These are phyloP conservation scores for Myxozyma monticola DNA, from an alignment of 805 yeast genomes.

Conservation along the genomic window DNA sequence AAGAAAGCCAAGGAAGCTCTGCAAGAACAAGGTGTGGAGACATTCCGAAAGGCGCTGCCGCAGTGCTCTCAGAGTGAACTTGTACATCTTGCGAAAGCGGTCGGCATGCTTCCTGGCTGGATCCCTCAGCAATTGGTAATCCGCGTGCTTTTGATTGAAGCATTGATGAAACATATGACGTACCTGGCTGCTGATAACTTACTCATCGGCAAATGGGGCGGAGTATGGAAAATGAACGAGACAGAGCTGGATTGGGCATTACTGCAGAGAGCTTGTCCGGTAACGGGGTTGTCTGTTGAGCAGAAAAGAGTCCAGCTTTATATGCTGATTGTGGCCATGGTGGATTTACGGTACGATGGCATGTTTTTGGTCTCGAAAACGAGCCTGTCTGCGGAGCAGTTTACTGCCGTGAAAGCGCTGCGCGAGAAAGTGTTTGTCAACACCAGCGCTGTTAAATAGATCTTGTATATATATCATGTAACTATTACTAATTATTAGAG, in stretches of 20 bases:
- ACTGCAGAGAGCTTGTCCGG: slow-evolving; percentile 22
- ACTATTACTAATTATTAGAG: neutral
- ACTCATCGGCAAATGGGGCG: slow-evolving; percentile 45
- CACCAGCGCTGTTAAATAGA: slow-evolving; percentile 1
- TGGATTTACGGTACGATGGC: slow-evolving; percentile 7
- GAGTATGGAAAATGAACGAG: slow-evolving; percentile 48
- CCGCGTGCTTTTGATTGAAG: slow-evolving; percentile 42
- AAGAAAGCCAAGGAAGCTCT: slow-evolving; percentile 1
- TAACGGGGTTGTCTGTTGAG: slow-evolving; percentile 13
- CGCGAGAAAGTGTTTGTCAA: slow-evolving; percentile 4
- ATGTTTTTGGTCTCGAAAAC: slow-evolving; percentile 7
- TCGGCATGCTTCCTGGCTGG: slow-evolving; percentile 28
- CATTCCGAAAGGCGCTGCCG: slow-evolving; percentile 5
- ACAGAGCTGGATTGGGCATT: slow-evolving; percentile 50
- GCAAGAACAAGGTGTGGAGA: neutral
- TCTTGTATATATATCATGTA: neutral
- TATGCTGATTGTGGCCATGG: slow-evolving; percentile 6
- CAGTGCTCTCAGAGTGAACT: slow-evolving; percentile 20
- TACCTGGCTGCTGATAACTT: slow-evolving; percentile 56
- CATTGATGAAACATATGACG: slow-evolving; percentile 46
- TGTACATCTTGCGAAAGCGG: slow-evolving; percentile 24
- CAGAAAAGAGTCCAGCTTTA: slow-evolving; percentile 18
- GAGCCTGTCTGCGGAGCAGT: neutral
- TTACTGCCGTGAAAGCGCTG: neutral
- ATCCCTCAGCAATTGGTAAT: slow-evolving; percentile 39